These are phyloP conservation scores for Ophiostoma fasciatum DNA, from an alignment of 2,329 filamentous ascomycete genomes.

Conservation along the genomic window DNA sequence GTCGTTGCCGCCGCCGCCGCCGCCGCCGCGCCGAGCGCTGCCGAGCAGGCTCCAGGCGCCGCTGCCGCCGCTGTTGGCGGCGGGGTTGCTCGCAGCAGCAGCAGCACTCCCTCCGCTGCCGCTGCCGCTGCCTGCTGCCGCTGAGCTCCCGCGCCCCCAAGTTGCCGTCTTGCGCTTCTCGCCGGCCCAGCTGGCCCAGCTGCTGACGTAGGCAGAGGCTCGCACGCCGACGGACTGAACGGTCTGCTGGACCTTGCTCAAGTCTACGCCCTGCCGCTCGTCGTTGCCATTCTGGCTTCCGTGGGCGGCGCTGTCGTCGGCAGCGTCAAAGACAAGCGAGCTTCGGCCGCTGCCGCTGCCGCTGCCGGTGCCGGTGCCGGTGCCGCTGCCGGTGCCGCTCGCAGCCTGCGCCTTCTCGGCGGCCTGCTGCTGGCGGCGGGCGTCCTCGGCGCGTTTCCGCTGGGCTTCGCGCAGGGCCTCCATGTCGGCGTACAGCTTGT, in stretches of 20 bases:
- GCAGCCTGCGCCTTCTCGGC: too few species aligned
- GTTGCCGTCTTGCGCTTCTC: constrained; percentile 64
- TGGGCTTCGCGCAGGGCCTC: constrained; percentile 66
- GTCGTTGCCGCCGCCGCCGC: constrained; percentile 1
- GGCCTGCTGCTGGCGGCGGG: constrained; percentile 18
- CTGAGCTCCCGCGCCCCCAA: too few species aligned
- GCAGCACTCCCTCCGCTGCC: not conserved
- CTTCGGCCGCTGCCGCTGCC: not conserved
- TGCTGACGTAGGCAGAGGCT: constrained; percentile 50
- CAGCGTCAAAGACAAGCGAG: too few species aligned
- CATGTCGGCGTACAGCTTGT: constrained; percentile 79
- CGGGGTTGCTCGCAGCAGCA: not conserved
- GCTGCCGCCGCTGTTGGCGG: not conserved
- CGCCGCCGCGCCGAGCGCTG: not conserved
- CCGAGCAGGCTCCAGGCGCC: constrained; percentile 3
- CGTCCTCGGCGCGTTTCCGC: constrained; percentile 44
- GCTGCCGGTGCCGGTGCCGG: not conserved
- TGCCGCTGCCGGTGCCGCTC: constrained; percentile 1
- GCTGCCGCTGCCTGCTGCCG: constrained; percentile 16
- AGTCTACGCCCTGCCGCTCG: constrained; percentile 16
- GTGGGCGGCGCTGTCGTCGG: too few species aligned
- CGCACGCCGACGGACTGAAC: constrained; percentile 36
- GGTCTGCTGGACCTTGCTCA: constrained; percentile 29
- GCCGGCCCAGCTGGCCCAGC: constrained; percentile 55
- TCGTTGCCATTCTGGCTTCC: too few species aligned